Evolutionary conservation across 768 basidiomycete species (phyloP), one percentile per base, ranked within the genome.

Genomic region (Mycena leptocephala): DNA sequence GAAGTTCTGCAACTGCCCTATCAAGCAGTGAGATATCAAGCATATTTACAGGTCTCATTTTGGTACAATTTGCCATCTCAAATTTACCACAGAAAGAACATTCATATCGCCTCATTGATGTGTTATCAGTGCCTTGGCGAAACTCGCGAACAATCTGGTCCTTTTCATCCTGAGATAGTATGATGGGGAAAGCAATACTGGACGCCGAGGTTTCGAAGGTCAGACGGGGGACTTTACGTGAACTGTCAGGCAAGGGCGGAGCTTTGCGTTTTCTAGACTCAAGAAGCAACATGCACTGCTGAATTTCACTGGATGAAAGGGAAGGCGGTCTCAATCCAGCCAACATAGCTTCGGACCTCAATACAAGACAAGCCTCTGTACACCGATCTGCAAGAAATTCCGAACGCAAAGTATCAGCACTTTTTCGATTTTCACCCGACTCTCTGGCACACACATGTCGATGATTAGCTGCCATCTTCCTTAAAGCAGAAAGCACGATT

Each of bases 21-120:
- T 72, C 53, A 26, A 76, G 63, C 5, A 76, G 22, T 3, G 75
- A 65, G n/a, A 76, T 76, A 62, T 76, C 71, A 8, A 72, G 63
- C 2, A 64, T 59, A 5, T 33, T 37, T 18, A 41, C 37, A 10
- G 41, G n/a, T 30, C 68, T 70, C 41, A 75, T 33, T 48, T 56
- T 35, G 0, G 48, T 43, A 61, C 41, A 8, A 22, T 8, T 43
- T 28, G 24, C 28, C 0, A 1, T 6, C 28, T 74, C 61, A 26
- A 71, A 46, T 16, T n/a, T 26, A 33, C 75, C 75, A 56, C 70
- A 51, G 24, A 75, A 75, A 1, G 68, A 70, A 35, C 74, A 75
- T 65, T 70, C 68, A 51, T 26, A 65, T 24, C 33, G 30, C 9
- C 24, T 39, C 18, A 72, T 3, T 30, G 75, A 39, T 1, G 48